Percentiles rank a stretch among this genome's conserved stretches.
Evolutionary conservation across 192 early-diverging fungal species (phyloP).

Genomic region (Podila epigama): DNA sequence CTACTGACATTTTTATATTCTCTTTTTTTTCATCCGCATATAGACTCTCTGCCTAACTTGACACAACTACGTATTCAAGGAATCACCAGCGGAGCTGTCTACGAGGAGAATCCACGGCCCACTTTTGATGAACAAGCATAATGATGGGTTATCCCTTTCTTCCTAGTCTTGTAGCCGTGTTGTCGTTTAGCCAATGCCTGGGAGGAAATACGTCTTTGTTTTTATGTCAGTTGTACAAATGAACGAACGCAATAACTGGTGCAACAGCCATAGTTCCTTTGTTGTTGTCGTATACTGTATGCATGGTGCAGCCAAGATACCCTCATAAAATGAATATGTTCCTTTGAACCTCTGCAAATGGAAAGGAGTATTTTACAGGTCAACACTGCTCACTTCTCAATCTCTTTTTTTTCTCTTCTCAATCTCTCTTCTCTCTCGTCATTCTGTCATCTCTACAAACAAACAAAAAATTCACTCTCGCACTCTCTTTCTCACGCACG

Average conservation of each 20-base stretch:
- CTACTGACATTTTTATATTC: not conserved
- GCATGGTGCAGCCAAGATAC: too few species aligned
- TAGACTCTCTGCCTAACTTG: conserved; percentile 23
- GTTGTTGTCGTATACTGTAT: too few species aligned
- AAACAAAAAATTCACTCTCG: not conserved
- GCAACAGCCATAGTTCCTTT: too few species aligned
- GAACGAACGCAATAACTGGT: too few species aligned
- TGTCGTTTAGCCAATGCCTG: too few species aligned
- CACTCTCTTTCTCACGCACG: not conserved
- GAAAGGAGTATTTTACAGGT: too few species aligned
- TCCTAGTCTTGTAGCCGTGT: too few species aligned
- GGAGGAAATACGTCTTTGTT: too few species aligned
- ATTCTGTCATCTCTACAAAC: not conserved
- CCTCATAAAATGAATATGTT: too few species aligned
- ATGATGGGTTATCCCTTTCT: not conserved
- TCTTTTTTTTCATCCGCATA: not conserved
- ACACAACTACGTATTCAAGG: conserved; percentile 31
- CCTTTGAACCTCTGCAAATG: too few species aligned
- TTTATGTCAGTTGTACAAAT: too few species aligned
- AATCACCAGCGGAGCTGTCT: conserved; percentile 30
- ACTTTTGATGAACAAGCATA: not conserved
- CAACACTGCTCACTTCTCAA: not conserved
- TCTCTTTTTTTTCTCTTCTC: not conserved
- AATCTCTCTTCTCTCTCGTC: not conserved
- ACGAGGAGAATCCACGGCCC: conserved; percentile 19